Conservation (phyloP, 208 protist species). For the Paratrypanosoma confusum region DNA sequence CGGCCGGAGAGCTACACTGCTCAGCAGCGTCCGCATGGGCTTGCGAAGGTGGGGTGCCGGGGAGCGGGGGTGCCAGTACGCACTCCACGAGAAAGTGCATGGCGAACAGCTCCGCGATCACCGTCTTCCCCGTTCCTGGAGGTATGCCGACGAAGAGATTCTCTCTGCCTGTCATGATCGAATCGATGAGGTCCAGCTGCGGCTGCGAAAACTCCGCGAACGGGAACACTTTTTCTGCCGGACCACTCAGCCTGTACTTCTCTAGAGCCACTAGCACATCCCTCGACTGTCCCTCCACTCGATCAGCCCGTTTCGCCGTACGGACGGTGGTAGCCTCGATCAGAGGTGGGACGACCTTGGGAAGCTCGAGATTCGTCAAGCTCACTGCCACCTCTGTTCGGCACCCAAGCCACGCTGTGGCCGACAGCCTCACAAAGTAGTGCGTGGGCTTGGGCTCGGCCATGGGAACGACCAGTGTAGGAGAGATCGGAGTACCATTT, state of each 20-base stretch:
- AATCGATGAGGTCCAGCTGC: slow-evolving; percentile 90
- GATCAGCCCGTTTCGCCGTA: slow-evolving; percentile 17
- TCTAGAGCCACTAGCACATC: slow-evolving; percentile 62
- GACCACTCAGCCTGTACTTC: slow-evolving; percentile 68
- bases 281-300: slow-evolving; percentile 51
- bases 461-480: slow-evolving; percentile 95
- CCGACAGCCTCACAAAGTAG: slow-evolving; percentile 88
- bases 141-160: slow-evolving; percentile 95
- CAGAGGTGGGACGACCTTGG: slow-evolving; percentile 49
- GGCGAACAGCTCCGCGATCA: slow-evolving; percentile 76
- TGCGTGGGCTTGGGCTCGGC: slow-evolving; percentile 94
- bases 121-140: slow-evolving; percentile 93
- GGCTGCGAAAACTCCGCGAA: slow-evolving; percentile 92
- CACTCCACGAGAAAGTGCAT: slow-evolving; percentile 63
- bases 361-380: slow-evolving; percentile 92
- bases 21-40: not conserved
- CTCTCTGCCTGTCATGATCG: slow-evolving; percentile 88
- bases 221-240: slow-evolving; percentile 74
- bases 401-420: slow-evolving; percentile 83
- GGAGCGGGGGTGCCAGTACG: slow-evolving; percentile 8
- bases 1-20: not conserved
- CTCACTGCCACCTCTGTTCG: slow-evolving; percentile 77
- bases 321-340: slow-evolving; percentile 46
- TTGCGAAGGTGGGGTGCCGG: not conserved
- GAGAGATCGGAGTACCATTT: slow-evolving; percentile 59